Evolutionary conservation across 176 grass and related monocot species (phyloP), one percentile per base, ranked within the genome.

Genomic region (Carex pumila): DNA sequence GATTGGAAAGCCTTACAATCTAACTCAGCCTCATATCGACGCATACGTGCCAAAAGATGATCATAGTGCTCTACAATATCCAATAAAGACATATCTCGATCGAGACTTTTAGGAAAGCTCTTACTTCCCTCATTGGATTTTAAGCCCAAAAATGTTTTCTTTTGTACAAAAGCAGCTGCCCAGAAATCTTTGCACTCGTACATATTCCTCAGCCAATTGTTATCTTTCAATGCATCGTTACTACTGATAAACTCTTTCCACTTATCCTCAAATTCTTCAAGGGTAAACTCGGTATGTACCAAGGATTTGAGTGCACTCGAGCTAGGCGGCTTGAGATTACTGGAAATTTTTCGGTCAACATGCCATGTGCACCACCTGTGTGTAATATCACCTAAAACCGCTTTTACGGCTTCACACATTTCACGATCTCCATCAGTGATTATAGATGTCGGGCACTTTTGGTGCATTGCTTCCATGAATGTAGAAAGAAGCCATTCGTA

Each of bases 21-120:
- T 49, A 67, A 17, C 50, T 82, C 1, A 9, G 65, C 65, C 12
- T 89, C 87, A 47, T 85, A 61, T 80, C 36, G 50, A 41, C 25
- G 54, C 0, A 81, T 81, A 25, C 37, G 37, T 4, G 75, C 29
- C n/a, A 75, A 11, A 52, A 30, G 66, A 72, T 71, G 49, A 30
- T 73, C 83, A 73, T 73, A 85, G 36, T 85, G 83, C 53, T 85
- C 50, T 1, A 89, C 52, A 30, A 85, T 57, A 85, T 85, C 64
- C 1, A 81, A 18, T 2, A 88, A 29, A 30, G 30, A 61, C 82
- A 85, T 71, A 12, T 50, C 54, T 45, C 74, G 12, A 12, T 88
- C 82, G 0, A 85, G 50, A 62, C 85, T 47, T 3, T 4, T 88
- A 54, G 74, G 63, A 1, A 85, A 36, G 32, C 52, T 85, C 14